phyloP scores from a whole-genome alignment of 1,284 basidiomycete genomes.

The Heterobasidion irregulare region DNA sequence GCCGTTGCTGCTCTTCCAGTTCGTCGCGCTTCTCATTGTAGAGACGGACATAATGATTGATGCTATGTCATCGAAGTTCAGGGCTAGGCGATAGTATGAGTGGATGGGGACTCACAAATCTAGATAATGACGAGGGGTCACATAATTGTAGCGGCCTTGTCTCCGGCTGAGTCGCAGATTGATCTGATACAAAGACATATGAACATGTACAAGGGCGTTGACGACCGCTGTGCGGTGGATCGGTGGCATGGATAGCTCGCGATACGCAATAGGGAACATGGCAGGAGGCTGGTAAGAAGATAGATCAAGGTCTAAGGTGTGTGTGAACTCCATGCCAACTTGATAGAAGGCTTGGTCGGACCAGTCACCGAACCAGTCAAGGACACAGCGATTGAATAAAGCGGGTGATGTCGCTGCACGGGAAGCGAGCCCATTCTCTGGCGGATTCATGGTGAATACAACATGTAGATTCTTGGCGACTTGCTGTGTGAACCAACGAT shows the following conservation, averaged over 20 bases:
- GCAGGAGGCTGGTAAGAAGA: conserved; percentile 70
- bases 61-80: conserved; percentile 40
- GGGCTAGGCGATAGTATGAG: neutral
- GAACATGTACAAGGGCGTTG: conserved; percentile 91
- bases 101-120: conserved; percentile 76
- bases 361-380: conserved; percentile 99
- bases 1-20: conserved; percentile 97
- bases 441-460: conserved; percentile 99
- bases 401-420: conserved; percentile 96
- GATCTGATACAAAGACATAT: conserved; percentile 84
- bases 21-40: conserved; percentile 98
- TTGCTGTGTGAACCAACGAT: conserved; percentile 96
- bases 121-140: conserved; percentile 97
- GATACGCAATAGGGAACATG: conserved; percentile 85
- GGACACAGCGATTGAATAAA: conserved; percentile 95
- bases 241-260: conserved; percentile 75
- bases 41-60: conserved; percentile 96
- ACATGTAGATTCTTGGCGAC: conserved; percentile 96
- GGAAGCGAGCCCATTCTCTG: conserved; percentile 90
- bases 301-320: conserved; percentile 84
- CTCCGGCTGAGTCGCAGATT: conserved; percentile 85
- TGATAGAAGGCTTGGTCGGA: conserved; percentile 96
- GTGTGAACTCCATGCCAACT: conserved; percentile 93
- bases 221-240: conserved; percentile 83
- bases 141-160: conserved; percentile 91